A percentile compares a stretch with the other conserved stretches of the same genome.
Evolutionary conservation across 1,284 basidiomycete species (phyloP).

Genomic region (Apiotrichum brassicae): DNA sequence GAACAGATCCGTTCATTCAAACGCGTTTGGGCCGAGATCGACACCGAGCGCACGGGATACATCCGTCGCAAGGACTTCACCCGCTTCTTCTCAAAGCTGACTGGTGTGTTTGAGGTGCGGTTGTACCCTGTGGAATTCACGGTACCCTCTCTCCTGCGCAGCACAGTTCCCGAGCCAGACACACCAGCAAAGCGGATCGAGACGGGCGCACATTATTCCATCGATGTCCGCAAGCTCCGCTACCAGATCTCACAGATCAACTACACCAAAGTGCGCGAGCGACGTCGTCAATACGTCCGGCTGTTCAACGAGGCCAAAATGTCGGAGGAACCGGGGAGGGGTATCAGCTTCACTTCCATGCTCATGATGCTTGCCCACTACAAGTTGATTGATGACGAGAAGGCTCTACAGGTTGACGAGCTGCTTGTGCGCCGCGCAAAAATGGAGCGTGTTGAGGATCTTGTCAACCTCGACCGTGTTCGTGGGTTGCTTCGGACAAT

Average conservation of each 20-base stretch:
- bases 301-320: conserved; percentile 81
- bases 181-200: conserved; percentile 22
- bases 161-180: conserved; percentile 25
- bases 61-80: conserved; percentile 66
- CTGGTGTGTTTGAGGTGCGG: conserved; percentile 68
- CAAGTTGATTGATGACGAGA: conserved; percentile 81
- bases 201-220: conserved; percentile 47
- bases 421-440: conserved; percentile 67
- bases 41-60: conserved; percentile 71
- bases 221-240: conserved; percentile 63
- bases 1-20: conserved; percentile 91
- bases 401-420: conserved; percentile 77
- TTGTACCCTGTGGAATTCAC: conserved; percentile 69
- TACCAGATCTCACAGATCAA: conserved; percentile 60
- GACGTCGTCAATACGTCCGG: conserved; percentile 64
- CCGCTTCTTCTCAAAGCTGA: conserved; percentile 60
- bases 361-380: conserved; percentile 81
- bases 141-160: conserved; percentile 54
- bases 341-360: conserved; percentile 90
- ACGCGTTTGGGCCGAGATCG: conserved; percentile 83
- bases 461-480: conserved; percentile 77
- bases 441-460: conserved; percentile 69
- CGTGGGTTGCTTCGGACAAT: conserved; percentile 70
- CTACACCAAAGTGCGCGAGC: conserved; percentile 56
- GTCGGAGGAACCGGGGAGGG: conserved; percentile 62